Conservation (phyloP, 306 rosid species). For the Trifolium dubium region DNA sequence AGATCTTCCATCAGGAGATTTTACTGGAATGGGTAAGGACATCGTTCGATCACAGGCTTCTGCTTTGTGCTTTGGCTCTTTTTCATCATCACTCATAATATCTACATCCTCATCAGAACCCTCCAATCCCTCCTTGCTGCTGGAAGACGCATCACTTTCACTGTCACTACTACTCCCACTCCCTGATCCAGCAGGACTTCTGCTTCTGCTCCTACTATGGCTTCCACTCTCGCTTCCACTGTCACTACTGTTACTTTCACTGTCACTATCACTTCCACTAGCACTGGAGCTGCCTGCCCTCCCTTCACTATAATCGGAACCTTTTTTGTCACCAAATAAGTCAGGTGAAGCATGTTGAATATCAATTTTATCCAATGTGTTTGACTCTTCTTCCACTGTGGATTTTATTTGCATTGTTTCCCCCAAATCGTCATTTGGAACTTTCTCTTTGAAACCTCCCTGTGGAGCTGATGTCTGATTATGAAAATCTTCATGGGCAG, state of each 20-base stretch:
- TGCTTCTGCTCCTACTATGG: constrained; percentile 80
- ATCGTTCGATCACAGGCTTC: constrained; percentile 60
- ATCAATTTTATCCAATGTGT: constrained; percentile 54
- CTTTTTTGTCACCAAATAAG: constrained; percentile 61
- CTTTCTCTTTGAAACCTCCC: constrained; percentile 59
- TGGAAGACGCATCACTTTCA: constrained; percentile 89
- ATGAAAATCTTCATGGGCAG: constrained; percentile 59
- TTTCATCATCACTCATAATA: constrained; percentile 97
- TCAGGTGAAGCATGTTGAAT: constrained; percentile 67
- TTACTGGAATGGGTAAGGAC: constrained; percentile 54
- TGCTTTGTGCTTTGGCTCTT: constrained; percentile 64
- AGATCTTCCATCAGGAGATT: constrained; percentile 61
- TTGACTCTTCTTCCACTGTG: constrained; percentile 60
- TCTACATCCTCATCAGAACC: constrained; percentile 96
- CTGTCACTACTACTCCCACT: constrained; percentile 93
- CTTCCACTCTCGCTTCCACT: constrained; percentile 90
- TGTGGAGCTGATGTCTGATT: constrained; percentile 62
- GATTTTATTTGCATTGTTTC: constrained; percentile 52
- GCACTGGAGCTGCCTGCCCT: constrained; percentile 79
- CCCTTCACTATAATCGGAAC: constrained; percentile 72
- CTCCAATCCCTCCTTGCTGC: constrained; percentile 67
- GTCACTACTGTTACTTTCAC: constrained; percentile 89
- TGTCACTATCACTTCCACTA: constrained; percentile 87
- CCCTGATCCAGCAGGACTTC: constrained; percentile 74
- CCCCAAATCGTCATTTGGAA: constrained; percentile 53